A percentile compares a stretch with the other conserved stretches of the same genome.
These are phyloP conservation scores for Aspergillus mulundensis DNA, from an alignment of 495 filamentous ascomycete species.

Conservation along the genomic window DNA sequence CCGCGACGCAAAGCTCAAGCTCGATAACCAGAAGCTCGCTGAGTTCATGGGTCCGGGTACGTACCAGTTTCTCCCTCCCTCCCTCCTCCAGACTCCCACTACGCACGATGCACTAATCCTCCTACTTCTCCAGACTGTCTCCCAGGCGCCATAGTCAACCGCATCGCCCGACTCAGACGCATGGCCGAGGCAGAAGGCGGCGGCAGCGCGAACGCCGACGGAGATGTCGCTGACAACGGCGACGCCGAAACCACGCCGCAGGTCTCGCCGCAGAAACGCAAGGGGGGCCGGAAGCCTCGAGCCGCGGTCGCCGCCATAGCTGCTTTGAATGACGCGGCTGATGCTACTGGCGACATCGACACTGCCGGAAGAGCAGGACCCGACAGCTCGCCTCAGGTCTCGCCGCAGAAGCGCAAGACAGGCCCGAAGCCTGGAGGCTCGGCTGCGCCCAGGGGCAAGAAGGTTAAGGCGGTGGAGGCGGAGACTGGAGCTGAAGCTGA, in stretches of 20 bases:
- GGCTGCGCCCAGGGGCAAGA: neutral
- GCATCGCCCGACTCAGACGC: slow-evolving; percentile 2
- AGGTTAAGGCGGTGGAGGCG: neutral
- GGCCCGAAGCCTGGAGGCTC: neutral
- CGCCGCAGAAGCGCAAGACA: too few relatives aligned
- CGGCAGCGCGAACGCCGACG: neutral
- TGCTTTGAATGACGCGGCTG: too few relatives aligned
- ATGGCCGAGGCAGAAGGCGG: neutral
- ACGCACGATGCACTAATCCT: too few relatives aligned
- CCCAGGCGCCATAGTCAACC: slow-evolving; percentile 12
- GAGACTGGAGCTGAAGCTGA: neutral
- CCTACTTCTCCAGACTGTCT: slow-evolving; percentile 4
- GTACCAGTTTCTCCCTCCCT: neutral
- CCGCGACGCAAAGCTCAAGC: slow-evolving; percentile 5
- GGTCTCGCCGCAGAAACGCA: too few relatives aligned
- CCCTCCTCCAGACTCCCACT: too few relatives aligned
- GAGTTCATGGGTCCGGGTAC: slow-evolving; percentile 10
- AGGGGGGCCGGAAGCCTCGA: neutral
- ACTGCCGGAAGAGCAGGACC: too few relatives aligned
- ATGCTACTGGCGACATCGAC: too few relatives aligned
- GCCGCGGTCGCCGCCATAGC: neutral
- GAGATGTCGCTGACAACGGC: neutral
- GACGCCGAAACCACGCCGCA: too few relatives aligned
- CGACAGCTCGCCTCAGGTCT: too few relatives aligned
- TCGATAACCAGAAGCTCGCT: slow-evolving; percentile 6